These are phyloP conservation scores for Penicillium cinerascens DNA, from an alignment of 495 filamentous ascomycete species.

Conservation along the genomic window DNA sequence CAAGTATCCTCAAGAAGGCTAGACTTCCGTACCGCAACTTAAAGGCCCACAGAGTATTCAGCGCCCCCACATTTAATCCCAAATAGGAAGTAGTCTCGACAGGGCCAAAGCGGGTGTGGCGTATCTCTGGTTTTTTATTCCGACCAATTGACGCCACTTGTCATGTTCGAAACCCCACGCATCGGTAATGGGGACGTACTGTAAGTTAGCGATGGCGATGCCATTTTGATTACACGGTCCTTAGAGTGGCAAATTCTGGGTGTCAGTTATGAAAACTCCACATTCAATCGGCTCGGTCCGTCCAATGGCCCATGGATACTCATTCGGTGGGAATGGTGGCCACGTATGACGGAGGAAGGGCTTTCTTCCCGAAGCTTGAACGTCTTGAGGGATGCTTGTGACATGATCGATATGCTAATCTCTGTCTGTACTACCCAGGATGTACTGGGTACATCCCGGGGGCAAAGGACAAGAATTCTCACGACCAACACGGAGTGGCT, in stretches of 20 bases:
- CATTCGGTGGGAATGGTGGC: not conserved
- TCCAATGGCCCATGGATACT: not conserved
- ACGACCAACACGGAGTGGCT: not conserved
- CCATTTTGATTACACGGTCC: no score
- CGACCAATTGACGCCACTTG: not conserved
- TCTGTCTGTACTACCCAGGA: no score
- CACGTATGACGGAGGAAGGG: not conserved
- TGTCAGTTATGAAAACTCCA: not conserved
- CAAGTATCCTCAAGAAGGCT: not conserved
- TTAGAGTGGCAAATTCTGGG: no score
- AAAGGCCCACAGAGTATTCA: not conserved
- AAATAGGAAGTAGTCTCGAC: constrained; percentile 6
- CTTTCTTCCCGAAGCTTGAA: no score
- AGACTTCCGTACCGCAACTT: not conserved
- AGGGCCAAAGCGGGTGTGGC: constrained; percentile 8
- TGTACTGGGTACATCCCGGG: no score
- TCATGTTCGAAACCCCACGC: not conserved
- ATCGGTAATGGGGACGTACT: not conserved
- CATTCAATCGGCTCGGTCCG: constrained; percentile 28
- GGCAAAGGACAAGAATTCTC: not conserved
- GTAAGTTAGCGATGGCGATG: not conserved
- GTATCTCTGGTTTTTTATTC: not conserved
- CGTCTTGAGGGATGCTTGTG: no score
- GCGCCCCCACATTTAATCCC: constrained; percentile 5
- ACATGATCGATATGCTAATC: no score